Conservation (phyloP, 768 basidiomycete genomes). For the Psilocybe cyanescens region DNA sequence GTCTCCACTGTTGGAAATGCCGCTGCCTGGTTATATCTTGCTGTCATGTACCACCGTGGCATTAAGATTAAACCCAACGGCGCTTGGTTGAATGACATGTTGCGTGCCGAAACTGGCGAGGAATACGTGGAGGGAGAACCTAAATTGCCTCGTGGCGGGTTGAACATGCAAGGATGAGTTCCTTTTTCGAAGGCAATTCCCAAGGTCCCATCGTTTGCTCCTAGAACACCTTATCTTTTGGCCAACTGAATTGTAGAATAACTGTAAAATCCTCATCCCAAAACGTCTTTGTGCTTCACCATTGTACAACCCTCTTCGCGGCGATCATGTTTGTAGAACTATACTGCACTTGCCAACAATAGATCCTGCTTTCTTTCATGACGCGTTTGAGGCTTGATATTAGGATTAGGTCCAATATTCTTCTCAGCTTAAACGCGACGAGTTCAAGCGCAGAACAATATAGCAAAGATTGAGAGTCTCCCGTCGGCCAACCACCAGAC, state of each 20-base stretch:
- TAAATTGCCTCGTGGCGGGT: slow-evolving; percentile 63
- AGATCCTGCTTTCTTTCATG: too few relatives aligned
- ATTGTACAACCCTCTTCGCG: too few relatives aligned
- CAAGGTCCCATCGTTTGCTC: not conserved
- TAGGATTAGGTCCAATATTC: too few relatives aligned
- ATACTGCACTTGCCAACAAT: too few relatives aligned
- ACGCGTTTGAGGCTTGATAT: too few relatives aligned
- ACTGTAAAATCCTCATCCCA: too few relatives aligned
- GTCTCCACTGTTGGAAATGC: slow-evolving; percentile 86
- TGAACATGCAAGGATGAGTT: slow-evolving; percentile 59
- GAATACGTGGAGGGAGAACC: slow-evolving; percentile 70
- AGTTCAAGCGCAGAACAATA: too few relatives aligned
- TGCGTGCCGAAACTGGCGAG: slow-evolving; percentile 77
- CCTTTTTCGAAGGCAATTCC: not conserved
- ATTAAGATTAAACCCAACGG: slow-evolving; percentile 80
- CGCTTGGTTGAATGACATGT: slow-evolving; percentile 83
- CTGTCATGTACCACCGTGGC: slow-evolving; percentile 80
- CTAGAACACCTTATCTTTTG: not conserved
- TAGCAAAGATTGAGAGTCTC: too few relatives aligned
- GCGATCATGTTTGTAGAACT: too few relatives aligned
- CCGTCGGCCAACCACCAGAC: too few relatives aligned
- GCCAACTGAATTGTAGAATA: not conserved
- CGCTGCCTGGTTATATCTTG: slow-evolving; percentile 63
- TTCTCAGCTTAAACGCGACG: too few relatives aligned
- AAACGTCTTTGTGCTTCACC: too few relatives aligned